A percentile compares a stretch with the other conserved stretches of the same genome.
phyloP scores from a whole-genome alignment of 352 stramenopile genomes.

The Pythium monospermum region DNA sequence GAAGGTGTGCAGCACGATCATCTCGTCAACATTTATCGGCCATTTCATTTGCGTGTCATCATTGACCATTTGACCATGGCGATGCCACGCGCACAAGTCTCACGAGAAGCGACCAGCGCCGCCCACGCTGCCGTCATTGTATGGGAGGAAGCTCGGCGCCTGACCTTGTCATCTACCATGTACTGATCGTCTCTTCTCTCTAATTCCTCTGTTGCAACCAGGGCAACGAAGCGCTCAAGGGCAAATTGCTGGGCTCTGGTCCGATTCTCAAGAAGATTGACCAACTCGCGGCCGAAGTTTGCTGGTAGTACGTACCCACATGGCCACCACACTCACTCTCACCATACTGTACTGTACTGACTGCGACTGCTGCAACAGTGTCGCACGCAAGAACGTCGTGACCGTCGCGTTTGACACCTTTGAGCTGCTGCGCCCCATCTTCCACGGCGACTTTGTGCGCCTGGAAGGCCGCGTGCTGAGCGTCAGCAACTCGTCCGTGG shows the following conservation, averaged over 20 bases:
- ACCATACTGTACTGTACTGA: too few relatives aligned
- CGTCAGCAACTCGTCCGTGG: constrained; percentile 26
- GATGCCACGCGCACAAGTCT: constrained; percentile 9
- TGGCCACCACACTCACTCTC: too few relatives aligned
- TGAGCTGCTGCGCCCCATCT: constrained; percentile 28
- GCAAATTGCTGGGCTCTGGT: constrained; percentile 41
- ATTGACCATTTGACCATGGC: background rate
- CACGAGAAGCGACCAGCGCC: constrained; percentile 11
- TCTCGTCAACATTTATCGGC: too few relatives aligned
- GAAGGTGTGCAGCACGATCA: too few relatives aligned
- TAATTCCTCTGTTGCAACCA: constrained; percentile 7
- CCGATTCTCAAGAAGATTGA: constrained; percentile 50
- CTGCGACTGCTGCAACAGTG: too few relatives aligned
- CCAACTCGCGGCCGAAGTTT: constrained; percentile 32
- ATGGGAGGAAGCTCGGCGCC: too few relatives aligned
- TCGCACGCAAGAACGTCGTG: too few relatives aligned
- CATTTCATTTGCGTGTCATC: background rate
- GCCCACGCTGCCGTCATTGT: constrained; percentile 23
- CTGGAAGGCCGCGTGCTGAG: constrained; percentile 27
- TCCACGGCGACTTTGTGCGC: constrained; percentile 32
- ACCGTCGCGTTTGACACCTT: constrained; percentile 35
- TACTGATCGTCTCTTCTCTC: background rate
- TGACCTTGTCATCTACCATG: background rate
- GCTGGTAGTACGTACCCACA: constrained; percentile 31
- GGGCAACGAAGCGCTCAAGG: constrained; percentile 43